phyloP scores from a whole-genome alignment of 495 filamentous ascomycete species.

The Massariosphaeria phaeospora region DNA sequence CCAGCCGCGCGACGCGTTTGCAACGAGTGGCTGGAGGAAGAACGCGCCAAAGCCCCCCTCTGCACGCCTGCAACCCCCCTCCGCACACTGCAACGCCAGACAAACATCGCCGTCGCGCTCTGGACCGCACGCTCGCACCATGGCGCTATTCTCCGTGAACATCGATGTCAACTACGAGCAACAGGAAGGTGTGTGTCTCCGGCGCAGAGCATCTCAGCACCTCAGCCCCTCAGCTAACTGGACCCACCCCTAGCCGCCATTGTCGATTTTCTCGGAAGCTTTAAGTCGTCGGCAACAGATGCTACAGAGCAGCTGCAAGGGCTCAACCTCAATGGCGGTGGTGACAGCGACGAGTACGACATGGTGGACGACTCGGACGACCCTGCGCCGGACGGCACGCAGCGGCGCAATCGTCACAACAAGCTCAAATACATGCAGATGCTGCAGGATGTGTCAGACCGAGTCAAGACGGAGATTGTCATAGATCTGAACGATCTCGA shows the following conservation, averaged over 20 bases:
- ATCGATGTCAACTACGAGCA: slow-evolving; percentile 75
- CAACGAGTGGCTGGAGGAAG: background rate
- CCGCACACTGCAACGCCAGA: background rate
- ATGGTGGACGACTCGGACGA: slow-evolving; percentile 85
- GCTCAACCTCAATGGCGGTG: slow-evolving; percentile 81
- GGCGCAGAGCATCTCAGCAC: background rate
- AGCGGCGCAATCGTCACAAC: slow-evolving; percentile 46
- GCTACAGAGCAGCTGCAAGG: slow-evolving; percentile 71
- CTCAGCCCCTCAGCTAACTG: background rate
- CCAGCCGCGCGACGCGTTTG: slow-evolving; percentile 14
- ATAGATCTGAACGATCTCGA: slow-evolving; percentile 88
- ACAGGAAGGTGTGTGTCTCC: slow-evolving; percentile 61
- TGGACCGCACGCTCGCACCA: slow-evolving; percentile 39
- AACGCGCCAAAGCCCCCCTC: background rate
- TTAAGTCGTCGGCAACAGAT: slow-evolving; percentile 78
- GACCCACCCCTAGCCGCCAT: slow-evolving; percentile 58
- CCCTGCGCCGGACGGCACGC: slow-evolving; percentile 43
- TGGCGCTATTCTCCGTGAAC: slow-evolving; percentile 78
- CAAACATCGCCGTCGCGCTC: background rate
- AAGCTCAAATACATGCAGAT: slow-evolving; percentile 88
- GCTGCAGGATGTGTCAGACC: slow-evolving; percentile 81
- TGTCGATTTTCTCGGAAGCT: slow-evolving; percentile 78
- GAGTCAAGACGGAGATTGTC: slow-evolving; percentile 64
- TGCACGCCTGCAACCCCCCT: background rate
- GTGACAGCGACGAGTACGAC: slow-evolving; percentile 88